Percentiles rank a stretch among this genome's conserved stretches.
phyloP scores from a whole-genome alignment of 108 stramenopile genomes.

The Cyclotella baltica region DNA sequence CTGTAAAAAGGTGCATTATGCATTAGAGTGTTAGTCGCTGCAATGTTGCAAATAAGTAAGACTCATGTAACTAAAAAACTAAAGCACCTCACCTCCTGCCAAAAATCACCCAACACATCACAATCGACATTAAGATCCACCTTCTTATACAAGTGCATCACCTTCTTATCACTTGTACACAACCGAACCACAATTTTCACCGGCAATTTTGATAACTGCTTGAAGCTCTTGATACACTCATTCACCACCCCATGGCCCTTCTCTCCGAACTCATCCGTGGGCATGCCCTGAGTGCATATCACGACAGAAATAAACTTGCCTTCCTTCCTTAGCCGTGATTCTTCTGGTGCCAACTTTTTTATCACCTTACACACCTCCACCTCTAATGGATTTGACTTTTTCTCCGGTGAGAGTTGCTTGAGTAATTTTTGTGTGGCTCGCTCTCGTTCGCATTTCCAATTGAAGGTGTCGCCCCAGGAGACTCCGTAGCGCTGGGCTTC shows the following conservation, averaged over 20 bases:
- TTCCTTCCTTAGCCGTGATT: constrained; percentile 13
- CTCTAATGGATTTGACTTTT: background rate
- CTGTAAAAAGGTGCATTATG: constrained; percentile 13
- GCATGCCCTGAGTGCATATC: constrained; percentile 58
- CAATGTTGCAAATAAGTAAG: background rate
- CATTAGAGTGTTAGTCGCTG: too few relatives aligned
- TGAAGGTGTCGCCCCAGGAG: background rate
- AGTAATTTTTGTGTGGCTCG: background rate
- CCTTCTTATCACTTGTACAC: constrained; percentile 41
- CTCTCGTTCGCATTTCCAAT: background rate
- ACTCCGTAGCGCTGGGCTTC: background rate
- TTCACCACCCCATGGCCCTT: background rate
- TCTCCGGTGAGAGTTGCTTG: too few relatives aligned
- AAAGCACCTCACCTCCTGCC: constrained; percentile 40
- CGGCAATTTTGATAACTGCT: constrained; percentile 13
- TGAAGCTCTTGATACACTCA: constrained; percentile 21
- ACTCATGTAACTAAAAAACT: background rate
- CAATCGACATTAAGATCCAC: constrained; percentile 38
- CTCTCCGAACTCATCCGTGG: constrained; percentile 44
- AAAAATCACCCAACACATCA: constrained; percentile 62
- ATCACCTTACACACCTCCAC: constrained; percentile 24
- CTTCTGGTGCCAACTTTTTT: too few relatives aligned
- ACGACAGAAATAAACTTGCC: constrained; percentile 38
- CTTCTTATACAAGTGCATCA: constrained; percentile 46
- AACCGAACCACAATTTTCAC: constrained; percentile 41